phyloP scores from a whole-genome alignment of 225 moss, liverwort and hornwort species.

The Ulota crispa region DNA sequence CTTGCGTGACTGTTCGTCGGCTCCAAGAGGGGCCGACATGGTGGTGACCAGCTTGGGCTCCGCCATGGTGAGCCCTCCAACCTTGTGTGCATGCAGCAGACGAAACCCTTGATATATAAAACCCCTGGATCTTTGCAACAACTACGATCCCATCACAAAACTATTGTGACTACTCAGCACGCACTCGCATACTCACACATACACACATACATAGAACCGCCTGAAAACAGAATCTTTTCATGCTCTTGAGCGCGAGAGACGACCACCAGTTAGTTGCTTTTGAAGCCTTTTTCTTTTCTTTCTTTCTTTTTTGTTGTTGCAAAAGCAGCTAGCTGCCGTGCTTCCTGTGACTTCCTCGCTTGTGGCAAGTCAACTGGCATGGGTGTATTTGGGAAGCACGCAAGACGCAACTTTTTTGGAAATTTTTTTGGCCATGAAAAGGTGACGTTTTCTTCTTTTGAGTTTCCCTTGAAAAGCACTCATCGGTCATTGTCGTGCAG shows the following conservation, averaged over 20 bases:
- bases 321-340: neutral
- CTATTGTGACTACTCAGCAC: neutral
- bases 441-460: neutral
- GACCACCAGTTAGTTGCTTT: neutral
- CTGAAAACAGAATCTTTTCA: neutral
- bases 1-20: slow-evolving; percentile 18
- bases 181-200: too few species aligned
- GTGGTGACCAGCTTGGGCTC: neutral
- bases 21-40: neutral
- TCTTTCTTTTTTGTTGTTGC: too few species aligned
- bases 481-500: neutral
- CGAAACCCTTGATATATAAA: neutral
- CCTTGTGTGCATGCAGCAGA: neutral
- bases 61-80: slow-evolving; percentile 4
- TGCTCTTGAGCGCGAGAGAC: neutral
- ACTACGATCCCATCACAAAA: neutral
- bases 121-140: neutral
- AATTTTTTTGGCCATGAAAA: neutral
- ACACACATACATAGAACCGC: too few species aligned
- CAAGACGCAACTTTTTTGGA: neutral
- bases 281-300: neutral
- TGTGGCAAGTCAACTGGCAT: neutral
- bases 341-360: too few species aligned
- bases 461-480: neutral
- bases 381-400: neutral